These are phyloP conservation scores for Termitomyces sp. DNA, from an alignment of 768 basidiomycete genomes.

Conservation along the genomic window DNA sequence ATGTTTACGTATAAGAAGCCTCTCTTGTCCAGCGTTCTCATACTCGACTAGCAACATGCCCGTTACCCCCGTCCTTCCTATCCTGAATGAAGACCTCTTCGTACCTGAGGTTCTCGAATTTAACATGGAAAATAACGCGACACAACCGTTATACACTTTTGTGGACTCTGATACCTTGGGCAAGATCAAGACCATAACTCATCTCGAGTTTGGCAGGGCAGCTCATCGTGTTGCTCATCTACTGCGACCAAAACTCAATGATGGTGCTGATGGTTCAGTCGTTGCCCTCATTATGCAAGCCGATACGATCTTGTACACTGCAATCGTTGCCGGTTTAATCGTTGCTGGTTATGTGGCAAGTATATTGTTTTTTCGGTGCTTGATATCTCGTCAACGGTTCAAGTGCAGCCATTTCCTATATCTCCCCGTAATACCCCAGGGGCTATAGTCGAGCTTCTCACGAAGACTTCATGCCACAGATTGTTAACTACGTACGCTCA, in stretches of 20 bases:
- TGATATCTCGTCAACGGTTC: neutral
- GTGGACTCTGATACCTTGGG: neutral
- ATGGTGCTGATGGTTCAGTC: constrained; percentile 23
- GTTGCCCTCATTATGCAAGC: constrained; percentile 24
- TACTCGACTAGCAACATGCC: neutral
- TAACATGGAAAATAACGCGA: constrained; percentile 7
- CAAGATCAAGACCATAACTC: constrained; percentile 23
- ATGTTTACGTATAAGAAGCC: neutral
- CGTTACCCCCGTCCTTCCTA: neutral
- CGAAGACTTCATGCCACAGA: constrained; percentile 29
- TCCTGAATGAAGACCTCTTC: constrained; percentile 1
- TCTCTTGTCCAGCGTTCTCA: neutral
- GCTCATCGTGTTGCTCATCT: constrained; percentile 21
- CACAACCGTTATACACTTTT: constrained; percentile 7
- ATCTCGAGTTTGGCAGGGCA: constrained; percentile 32
- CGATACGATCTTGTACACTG: constrained; percentile 27
- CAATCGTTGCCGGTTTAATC: constrained; percentile 25
- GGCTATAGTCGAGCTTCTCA: constrained; percentile 28
- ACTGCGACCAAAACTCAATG: constrained; percentile 25
- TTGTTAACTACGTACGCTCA: constrained; percentile 27
- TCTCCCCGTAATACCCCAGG: constrained; percentile 31
- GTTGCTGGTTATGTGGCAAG: constrained; percentile 23
- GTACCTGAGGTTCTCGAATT: constrained; percentile 8
- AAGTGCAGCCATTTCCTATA: constrained; percentile 31
- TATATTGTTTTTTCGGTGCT: neutral